Conservation (phyloP, 129 eudicot genomes). For the Centrapalus pauciflorus region DNA sequence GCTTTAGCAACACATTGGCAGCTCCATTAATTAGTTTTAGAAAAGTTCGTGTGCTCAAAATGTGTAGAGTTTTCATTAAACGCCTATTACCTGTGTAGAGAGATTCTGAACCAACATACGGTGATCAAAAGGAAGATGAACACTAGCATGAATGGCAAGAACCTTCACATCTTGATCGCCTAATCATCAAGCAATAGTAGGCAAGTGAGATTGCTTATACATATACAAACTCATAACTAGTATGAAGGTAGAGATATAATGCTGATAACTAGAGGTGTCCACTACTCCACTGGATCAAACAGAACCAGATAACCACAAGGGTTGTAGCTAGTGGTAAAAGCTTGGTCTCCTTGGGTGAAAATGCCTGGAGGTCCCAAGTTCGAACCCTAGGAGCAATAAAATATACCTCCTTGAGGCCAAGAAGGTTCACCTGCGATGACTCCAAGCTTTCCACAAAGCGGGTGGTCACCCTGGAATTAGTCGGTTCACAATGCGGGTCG, state of each 20-base stretch:
- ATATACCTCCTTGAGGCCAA: no score
- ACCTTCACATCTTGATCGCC: conserved; percentile 70
- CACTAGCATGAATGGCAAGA: conserved; percentile 81
- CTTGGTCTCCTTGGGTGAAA: no score
- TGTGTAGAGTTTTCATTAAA: background rate
- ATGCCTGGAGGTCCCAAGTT: no score
- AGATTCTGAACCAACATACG: conserved; percentile 82
- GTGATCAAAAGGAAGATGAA: conserved; percentile 80
- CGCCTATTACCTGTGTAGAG: conserved; percentile 56
- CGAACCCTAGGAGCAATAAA: no score
- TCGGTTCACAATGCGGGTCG: no score
- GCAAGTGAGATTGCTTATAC: conserved; percentile 15
- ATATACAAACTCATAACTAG: conserved; percentile 10
- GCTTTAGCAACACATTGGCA: background rate
- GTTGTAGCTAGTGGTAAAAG: no score
- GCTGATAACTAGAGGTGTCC: background rate
- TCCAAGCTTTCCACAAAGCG: no score
- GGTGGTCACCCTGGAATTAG: no score
- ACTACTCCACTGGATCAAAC: no score
- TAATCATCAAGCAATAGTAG: conserved; percentile 25
- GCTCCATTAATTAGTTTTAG: background rate
- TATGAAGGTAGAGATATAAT: background rate
- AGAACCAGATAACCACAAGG: no score
- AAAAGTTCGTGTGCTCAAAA: background rate
- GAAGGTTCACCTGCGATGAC: no score